Evolutionary conservation across 768 basidiomycete genomes (phyloP).

Genomic region (Hygrophoropsis aurantiaca): DNA sequence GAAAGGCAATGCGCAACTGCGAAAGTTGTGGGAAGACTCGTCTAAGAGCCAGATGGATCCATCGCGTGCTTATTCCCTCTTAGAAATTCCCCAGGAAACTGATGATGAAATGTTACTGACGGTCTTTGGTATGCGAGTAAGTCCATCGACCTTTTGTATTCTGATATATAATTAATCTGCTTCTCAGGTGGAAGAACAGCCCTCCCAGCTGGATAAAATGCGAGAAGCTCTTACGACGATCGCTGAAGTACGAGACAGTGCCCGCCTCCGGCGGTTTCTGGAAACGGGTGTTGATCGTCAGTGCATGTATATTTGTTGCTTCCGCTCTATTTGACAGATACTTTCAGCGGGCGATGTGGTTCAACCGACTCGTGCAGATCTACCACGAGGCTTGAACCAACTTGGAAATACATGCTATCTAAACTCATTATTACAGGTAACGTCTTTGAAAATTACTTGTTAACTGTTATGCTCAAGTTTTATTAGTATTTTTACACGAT

Average conservation of each 20-base stretch:
- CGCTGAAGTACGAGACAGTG: slow-evolving; percentile 72
- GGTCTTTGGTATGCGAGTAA: slow-evolving; percentile 69
- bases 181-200: slow-evolving; percentile 67
- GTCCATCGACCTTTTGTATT: slow-evolving; percentile 15
- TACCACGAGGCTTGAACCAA: slow-evolving; percentile 86
- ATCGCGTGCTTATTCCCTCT: slow-evolving; percentile 65
- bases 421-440: slow-evolving; percentile 74
- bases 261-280: slow-evolving; percentile 64
- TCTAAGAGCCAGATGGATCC: slow-evolving; percentile 64
- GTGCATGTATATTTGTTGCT: slow-evolving; percentile 29
- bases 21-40: slow-evolving; percentile 51
- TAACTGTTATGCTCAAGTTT: neutral
- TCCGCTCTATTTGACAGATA: neutral
- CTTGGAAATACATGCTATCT: slow-evolving; percentile 88
- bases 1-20: slow-evolving; percentile 50
- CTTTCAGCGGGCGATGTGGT: slow-evolving; percentile 63
- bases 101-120: slow-evolving; percentile 79
- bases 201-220: slow-evolving; percentile 67
- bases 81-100: slow-evolving; percentile 69
- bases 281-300: slow-evolving; percentile 73
- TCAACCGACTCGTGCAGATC: slow-evolving; percentile 53
- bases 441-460: slow-evolving; percentile 4
- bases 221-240: slow-evolving; percentile 72
- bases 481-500: slow-evolving; percentile 96
- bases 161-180: slow-evolving; percentile 8